A percentile compares a stretch with the other conserved stretches of the same genome.
Conservation (phyloP, 2,329 filamentous ascomycete species). For the Sordariomycetes sp. region DNA sequence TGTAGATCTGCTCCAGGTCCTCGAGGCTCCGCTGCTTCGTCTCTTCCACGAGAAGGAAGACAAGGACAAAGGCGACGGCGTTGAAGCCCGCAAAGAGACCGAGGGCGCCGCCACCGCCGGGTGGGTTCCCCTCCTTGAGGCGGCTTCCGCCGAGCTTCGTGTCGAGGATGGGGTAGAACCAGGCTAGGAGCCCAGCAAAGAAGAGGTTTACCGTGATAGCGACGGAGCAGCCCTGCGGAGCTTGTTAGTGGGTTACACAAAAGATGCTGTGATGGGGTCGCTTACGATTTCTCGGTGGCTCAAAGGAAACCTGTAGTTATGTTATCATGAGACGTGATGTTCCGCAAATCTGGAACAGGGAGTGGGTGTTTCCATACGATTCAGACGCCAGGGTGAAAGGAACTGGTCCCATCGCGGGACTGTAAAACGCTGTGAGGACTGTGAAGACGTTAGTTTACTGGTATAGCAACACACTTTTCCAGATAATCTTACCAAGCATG, state of each 20-base stretch:
- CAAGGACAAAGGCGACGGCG: conserved; percentile 27
- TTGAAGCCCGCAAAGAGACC: conserved; percentile 33
- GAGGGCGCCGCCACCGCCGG: conserved; percentile 19
- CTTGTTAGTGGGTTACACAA: conserved; percentile 21
- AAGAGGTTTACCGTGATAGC: conserved; percentile 32
- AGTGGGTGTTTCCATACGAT: not conserved
- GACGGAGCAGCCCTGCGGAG: conserved; percentile 8
- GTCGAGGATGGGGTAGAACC: conserved; percentile 22
- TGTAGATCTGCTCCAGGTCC: conserved; percentile 25
- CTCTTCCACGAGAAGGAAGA: conserved; percentile 29
- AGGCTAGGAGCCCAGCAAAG: conserved; percentile 29
- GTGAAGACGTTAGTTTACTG: not conserved
- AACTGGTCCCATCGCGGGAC: conserved; percentile 34
- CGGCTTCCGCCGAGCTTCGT: conserved; percentile 5
- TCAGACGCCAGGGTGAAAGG: conserved; percentile 28
- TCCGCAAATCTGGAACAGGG: not conserved
- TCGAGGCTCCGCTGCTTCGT: conserved; percentile 25
- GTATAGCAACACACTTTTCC: not conserved
- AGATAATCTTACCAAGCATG: conserved; percentile 26
- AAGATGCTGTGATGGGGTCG: conserved; percentile 20
- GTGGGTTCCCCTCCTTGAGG: conserved; percentile 10
- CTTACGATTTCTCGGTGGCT: conserved; percentile 26
- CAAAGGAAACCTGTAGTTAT: conserved; percentile 20
- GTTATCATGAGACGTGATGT: not conserved
- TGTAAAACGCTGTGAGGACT: conserved; percentile 36